Conservation (phyloP, 176 grass and related monocot species). For the Hsuehochloa calcarea region DNA sequence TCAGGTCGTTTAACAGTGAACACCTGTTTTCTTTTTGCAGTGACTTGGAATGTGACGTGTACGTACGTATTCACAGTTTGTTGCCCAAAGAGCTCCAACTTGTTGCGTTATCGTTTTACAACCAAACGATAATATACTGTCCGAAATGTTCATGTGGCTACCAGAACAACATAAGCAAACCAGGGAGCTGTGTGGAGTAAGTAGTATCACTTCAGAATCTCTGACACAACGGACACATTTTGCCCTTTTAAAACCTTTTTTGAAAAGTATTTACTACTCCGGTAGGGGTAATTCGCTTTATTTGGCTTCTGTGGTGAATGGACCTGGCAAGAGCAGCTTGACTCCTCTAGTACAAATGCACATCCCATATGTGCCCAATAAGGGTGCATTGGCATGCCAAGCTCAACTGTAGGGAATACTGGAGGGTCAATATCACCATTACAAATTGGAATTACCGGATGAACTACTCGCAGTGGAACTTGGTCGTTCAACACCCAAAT, state of each 20-base stretch:
- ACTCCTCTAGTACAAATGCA: constrained; percentile 64
- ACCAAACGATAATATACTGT: constrained; percentile 66
- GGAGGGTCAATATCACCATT: constrained; percentile 65
- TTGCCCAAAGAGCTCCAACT: constrained; percentile 60
- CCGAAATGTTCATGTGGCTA: constrained; percentile 74
- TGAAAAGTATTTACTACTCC: constrained; percentile 2
- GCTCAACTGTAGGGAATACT: constrained; percentile 70
- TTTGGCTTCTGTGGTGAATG: constrained; percentile 57
- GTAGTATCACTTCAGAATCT: constrained; percentile 18
- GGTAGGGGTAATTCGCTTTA: constrained; percentile 60
- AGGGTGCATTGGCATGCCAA: constrained; percentile 85
- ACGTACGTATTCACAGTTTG: constrained; percentile 81
- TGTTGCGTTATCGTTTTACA: constrained; percentile 83
- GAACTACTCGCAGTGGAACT: constrained; percentile 82
- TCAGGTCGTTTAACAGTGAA: background rate
- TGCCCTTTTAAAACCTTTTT: background rate
- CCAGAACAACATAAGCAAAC: constrained; percentile 59
- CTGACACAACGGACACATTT: background rate
- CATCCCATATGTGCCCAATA: constrained; percentile 77
- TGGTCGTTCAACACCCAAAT: constrained; percentile 68
- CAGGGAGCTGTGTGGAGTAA: constrained; percentile 83
- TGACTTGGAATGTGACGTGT: constrained; percentile 76
- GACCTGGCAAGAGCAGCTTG: constrained; percentile 40
- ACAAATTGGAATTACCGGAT: constrained; percentile 79
- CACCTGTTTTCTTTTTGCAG: constrained; percentile 38